These are phyloP conservation scores for Tulasnella sp. DNA, from an alignment of 768 basidiomycete genomes.

Conservation along the genomic window DNA sequence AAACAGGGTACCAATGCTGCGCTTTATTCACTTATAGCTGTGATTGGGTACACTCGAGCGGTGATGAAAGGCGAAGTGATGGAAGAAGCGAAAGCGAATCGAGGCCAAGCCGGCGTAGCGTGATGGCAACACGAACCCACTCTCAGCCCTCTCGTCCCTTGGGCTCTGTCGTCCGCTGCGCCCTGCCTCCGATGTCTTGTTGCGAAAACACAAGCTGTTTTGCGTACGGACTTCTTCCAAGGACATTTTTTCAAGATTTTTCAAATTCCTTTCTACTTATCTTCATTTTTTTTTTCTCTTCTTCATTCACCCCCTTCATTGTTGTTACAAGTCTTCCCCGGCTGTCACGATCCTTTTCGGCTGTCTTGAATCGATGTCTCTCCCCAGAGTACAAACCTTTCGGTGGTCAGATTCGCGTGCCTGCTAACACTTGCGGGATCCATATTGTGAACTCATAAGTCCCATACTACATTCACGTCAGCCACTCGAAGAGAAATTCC, in stretches of 20 bases:
- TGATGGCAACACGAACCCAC: neutral
- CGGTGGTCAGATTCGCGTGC: neutral
- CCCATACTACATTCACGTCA: no score
- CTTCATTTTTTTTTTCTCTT: neutral
- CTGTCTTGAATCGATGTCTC: neutral
- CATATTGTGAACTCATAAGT: no score
- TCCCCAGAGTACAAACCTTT: neutral
- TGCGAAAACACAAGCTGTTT: neutral
- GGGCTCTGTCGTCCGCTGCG: neutral
- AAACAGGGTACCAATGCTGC: slow-evolving; percentile 76
- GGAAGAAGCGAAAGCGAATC: slow-evolving; percentile 44
- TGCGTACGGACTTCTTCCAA: neutral
- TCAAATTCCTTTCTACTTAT: neutral
- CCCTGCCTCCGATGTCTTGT: neutral
- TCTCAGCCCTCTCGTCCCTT: neutral
- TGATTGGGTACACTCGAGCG: slow-evolving; percentile 58
- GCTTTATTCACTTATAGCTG: slow-evolving; percentile 69
- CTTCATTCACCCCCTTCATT: no score
- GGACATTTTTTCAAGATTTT: neutral
- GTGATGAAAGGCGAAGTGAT: slow-evolving; percentile 60
- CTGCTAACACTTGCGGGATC: neutral
- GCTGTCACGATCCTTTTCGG: neutral
- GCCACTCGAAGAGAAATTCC: neutral
- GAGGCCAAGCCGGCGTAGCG: neutral
- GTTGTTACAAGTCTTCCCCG: neutral